Evolutionary conservation across 2,329 filamentous ascomycete species (phyloP).

Genomic region (Pseudopyricularia javanii): DNA sequence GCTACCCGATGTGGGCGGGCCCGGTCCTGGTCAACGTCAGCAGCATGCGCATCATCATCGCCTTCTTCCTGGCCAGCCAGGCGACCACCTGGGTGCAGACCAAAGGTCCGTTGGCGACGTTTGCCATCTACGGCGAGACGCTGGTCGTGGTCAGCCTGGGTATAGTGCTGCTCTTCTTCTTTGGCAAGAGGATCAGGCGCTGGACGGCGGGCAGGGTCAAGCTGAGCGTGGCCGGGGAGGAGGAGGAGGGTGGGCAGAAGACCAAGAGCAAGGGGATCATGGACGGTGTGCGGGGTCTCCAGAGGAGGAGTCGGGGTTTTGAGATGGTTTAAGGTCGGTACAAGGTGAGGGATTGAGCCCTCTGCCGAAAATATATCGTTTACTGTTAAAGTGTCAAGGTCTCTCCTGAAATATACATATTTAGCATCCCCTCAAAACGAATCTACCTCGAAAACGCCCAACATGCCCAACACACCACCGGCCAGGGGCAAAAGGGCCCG

Average conservation of each 20-base stretch:
- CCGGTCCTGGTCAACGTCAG: slow-evolving; percentile 20
- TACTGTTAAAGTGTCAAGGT: too few species aligned
- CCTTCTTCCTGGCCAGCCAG: slow-evolving; percentile 16
- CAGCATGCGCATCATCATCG: slow-evolving; percentile 17
- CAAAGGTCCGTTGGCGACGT: slow-evolving; percentile 13
- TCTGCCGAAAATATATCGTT: too few species aligned
- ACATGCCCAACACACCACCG: too few species aligned
- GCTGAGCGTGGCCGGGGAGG: background rate
- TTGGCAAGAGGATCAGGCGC: slow-evolving; percentile 12
- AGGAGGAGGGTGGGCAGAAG: background rate
- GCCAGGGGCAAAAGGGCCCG: too few species aligned
- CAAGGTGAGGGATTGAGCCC: too few species aligned
- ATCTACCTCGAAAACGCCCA: too few species aligned
- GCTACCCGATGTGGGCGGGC: slow-evolving; percentile 18
- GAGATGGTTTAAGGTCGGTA: background rate
- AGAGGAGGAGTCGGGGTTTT: background rate
- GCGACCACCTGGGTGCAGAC: slow-evolving; percentile 14
- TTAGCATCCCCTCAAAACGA: too few species aligned
- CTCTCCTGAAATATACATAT: too few species aligned
- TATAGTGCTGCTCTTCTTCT: slow-evolving; percentile 15
- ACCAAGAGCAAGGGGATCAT: background rate
- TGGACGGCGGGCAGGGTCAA: slow-evolving; percentile 16
- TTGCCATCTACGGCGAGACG: slow-evolving; percentile 17
- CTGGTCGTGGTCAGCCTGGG: slow-evolving; percentile 17
- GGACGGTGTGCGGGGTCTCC: background rate